A percentile compares a stretch with the other conserved stretches of the same genome.
These are phyloP conservation scores for Chrysochromulina parva DNA, from an alignment of 78 protist species.

Conservation along the genomic window DNA sequence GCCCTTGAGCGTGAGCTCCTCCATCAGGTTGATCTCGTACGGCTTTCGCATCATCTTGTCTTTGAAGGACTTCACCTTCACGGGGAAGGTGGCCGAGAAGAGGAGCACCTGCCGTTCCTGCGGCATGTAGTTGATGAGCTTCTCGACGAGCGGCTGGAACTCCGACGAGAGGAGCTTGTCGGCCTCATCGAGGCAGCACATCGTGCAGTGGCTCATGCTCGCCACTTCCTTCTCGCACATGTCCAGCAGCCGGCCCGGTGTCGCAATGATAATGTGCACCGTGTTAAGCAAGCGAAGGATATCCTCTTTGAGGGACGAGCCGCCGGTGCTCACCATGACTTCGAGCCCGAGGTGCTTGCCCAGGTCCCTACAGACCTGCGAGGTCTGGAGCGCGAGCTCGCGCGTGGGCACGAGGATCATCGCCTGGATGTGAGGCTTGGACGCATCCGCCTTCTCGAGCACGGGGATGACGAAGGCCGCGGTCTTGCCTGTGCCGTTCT, in stretches of 20 bases:
- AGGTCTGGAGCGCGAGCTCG: slow-evolving; percentile 96
- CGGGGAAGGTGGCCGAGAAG: slow-evolving; percentile 98
- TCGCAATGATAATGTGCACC: slow-evolving; percentile 95
- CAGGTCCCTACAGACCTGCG: slow-evolving; percentile 87
- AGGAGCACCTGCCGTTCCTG: slow-evolving; percentile 82
- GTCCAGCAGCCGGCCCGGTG: slow-evolving; percentile 94
- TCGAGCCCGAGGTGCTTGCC: slow-evolving; percentile 85
- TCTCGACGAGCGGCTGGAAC: slow-evolving; percentile 84
- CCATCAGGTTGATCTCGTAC: slow-evolving; percentile 95
- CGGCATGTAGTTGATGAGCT: slow-evolving; percentile 76
- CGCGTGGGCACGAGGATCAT: slow-evolving; percentile 95
- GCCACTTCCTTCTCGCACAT: slow-evolving; percentile 74
- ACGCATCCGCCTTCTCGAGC: slow-evolving; percentile 80
- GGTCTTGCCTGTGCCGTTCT: slow-evolving; percentile 99
- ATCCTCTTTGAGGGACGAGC: slow-evolving; percentile 87
- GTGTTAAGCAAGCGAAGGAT: slow-evolving; percentile 72
- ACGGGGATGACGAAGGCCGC: slow-evolving; percentile 93
- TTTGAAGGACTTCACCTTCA: slow-evolving; percentile 83
- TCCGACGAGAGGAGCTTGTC: slow-evolving; percentile 96
- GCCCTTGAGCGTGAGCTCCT: slow-evolving; percentile 95
- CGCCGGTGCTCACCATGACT: slow-evolving; percentile 95
- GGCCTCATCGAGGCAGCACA: slow-evolving; percentile 95
- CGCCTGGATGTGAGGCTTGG: slow-evolving; percentile 77
- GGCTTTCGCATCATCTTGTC: slow-evolving; percentile 83
- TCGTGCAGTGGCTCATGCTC: slow-evolving; percentile 62